A percentile compares a stretch with the other conserved stretches of the same genome.
These are phyloP conservation scores for Debaryomyces nepalensis DNA, from an alignment of 1,139 yeast species.

Conservation along the genomic window DNA sequence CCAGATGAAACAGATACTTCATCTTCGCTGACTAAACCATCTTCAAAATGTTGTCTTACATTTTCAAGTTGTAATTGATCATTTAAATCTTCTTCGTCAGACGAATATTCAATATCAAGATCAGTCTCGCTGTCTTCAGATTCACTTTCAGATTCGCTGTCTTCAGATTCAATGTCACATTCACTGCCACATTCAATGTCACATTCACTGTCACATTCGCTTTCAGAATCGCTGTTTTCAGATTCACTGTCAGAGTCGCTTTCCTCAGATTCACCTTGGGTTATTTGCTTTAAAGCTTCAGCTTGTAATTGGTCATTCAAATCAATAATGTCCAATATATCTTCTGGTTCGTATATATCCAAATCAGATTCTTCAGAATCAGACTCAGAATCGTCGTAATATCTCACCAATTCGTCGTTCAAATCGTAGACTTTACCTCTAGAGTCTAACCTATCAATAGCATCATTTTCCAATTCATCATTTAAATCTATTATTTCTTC, in stretches of 20 bases:
- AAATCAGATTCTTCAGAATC: constrained; percentile 18
- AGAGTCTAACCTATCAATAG: constrained; percentile 40
- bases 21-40: constrained; percentile 39
- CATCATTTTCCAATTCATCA: constrained; percentile 43
- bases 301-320: constrained; percentile 44
- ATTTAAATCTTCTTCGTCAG: constrained; percentile 38
- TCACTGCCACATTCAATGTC: constrained; percentile 40
- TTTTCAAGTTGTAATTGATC: constrained; percentile 45
- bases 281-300: constrained; percentile 29
- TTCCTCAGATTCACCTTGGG: constrained; percentile 15
- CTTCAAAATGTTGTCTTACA: constrained; percentile 47
- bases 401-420: constrained; percentile 46
- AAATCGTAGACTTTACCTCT: constrained; percentile 43
- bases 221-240: constrained; percentile 8
- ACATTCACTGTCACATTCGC: constrained; percentile 32
- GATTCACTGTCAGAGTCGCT: constrained; percentile 14
- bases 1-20: constrained; percentile 34
- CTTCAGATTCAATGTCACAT: constrained; percentile 20
- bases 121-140: constrained; percentile 27
- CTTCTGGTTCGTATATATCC: constrained; percentile 34
- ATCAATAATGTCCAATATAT: constrained; percentile 39
- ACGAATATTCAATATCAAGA: constrained; percentile 35
- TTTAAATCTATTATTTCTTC: constrained; percentile 37
- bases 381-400: constrained; percentile 30
- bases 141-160: constrained; percentile 26